Conservation (phyloP, 75 land plant species). For the Cryptomeria japonica region DNA sequence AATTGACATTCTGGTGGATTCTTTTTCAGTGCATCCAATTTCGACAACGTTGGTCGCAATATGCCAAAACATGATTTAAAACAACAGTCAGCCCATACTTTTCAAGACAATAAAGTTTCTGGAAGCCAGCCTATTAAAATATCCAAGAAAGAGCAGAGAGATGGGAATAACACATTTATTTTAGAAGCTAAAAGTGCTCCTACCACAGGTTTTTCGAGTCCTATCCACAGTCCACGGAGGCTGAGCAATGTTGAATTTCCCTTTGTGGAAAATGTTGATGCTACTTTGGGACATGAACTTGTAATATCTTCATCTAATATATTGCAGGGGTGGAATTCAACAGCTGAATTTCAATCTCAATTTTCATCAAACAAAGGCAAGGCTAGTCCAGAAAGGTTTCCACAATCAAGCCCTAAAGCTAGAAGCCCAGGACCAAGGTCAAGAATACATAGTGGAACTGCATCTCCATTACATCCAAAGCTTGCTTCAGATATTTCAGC, state of each 20-base stretch:
- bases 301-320: conserved; percentile 44
- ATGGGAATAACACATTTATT: background rate
- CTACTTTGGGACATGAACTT: conserved; percentile 23
- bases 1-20: background rate
- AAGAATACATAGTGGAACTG: conserved; percentile 23
- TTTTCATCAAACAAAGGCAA: conserved; percentile 23
- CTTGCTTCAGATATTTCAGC: conserved; percentile 3
- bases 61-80: background rate
- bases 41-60: background rate
- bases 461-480: conserved; percentile 30
- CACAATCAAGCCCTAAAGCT: conserved; percentile 30
- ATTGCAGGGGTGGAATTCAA: conserved; percentile 2
- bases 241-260: conserved; percentile 25
- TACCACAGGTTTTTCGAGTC: conserved; percentile 55
- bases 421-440: conserved; percentile 30
- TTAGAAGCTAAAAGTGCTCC: conserved; percentile 43
- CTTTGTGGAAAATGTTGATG: background rate
- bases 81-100: background rate
- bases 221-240: conserved; percentile 48
- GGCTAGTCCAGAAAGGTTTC: conserved; percentile 40
- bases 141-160: background rate
- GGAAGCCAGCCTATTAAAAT: background rate
- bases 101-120: background rate
- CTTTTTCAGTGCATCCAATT: background rate
- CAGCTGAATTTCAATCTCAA: conserved; percentile 25